Evolutionary conservation across 2,329 filamentous ascomycete genomes (phyloP).

Genomic region (Penicillium sp.): DNA sequence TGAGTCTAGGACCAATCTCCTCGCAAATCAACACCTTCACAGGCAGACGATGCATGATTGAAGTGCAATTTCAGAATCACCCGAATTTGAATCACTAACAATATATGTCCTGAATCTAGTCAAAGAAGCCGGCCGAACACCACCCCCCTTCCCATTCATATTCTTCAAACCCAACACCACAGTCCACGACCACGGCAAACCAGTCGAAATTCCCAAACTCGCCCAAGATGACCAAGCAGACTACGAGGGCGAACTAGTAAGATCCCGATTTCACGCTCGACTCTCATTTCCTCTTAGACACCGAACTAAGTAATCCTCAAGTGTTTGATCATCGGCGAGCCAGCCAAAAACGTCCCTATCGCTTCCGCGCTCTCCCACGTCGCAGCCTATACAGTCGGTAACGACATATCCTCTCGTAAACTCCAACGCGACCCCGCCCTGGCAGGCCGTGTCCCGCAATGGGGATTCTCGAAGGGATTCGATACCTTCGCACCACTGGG

Average conservation of each 20-base stretch:
- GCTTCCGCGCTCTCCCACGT: slow-evolving; percentile 51
- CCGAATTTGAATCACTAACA: not conserved
- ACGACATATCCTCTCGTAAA: slow-evolving; percentile 56
- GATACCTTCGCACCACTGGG: slow-evolving; percentile 57
- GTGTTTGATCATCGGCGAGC: slow-evolving; percentile 53
- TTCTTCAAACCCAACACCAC: slow-evolving; percentile 68
- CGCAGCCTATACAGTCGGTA: slow-evolving; percentile 54
- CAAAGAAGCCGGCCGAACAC: slow-evolving; percentile 51
- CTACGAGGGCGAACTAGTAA: slow-evolving; percentile 72
- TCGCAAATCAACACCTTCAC: too few species aligned
- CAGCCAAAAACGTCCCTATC: slow-evolving; percentile 50
- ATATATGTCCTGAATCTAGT: slow-evolving; percentile 34
- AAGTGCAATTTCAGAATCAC: not conserved
- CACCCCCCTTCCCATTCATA: slow-evolving; percentile 61
- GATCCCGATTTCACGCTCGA: slow-evolving; percentile 17
- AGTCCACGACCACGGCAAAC: slow-evolving; percentile 58
- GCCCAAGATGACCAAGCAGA: slow-evolving; percentile 64
- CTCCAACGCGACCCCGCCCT: slow-evolving; percentile 50
- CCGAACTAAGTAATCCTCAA: not conserved
- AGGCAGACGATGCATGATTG: too few species aligned
- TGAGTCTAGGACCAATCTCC: slow-evolving; percentile 17
- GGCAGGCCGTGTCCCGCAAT: slow-evolving; percentile 56
- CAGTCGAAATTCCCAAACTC: slow-evolving; percentile 61
- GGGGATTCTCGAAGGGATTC: slow-evolving; percentile 58
- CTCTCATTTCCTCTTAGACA: too few species aligned